Conservation (phyloP, 805 yeast genomes). For the Nakazawaea peltata region DNA sequence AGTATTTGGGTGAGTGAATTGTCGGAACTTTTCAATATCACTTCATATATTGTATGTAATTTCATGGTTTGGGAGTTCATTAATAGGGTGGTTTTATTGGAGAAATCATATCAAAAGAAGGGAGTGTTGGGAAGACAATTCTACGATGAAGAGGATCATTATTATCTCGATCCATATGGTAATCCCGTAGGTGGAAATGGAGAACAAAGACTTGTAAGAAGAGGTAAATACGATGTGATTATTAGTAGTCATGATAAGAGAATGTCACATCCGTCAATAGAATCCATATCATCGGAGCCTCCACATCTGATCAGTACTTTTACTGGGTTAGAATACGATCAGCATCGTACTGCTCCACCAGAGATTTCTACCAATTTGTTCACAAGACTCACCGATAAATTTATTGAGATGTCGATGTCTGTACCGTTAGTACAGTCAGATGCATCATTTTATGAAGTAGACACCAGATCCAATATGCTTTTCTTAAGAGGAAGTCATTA, state of each 20-base stretch:
- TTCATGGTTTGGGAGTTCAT: constrained; percentile 86
- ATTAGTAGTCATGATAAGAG: constrained; percentile 7
- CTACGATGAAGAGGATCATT: constrained; percentile 52
- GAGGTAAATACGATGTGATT: constrained; percentile 10
- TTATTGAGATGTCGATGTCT: constrained; percentile 2
- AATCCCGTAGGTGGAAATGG: constrained; percentile 12
- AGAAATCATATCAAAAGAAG: constrained; percentile 53
- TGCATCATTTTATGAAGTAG: neutral
- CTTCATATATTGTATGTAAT: constrained; percentile 63
- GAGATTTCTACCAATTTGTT: neutral
- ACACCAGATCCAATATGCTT: too few species aligned
- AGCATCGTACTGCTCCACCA: too few species aligned
- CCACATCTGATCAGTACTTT: too few species aligned
- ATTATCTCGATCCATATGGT: constrained; percentile 27
- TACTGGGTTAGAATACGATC: too few species aligned
- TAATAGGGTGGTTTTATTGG: constrained; percentile 50
- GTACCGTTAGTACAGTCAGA: constrained; percentile 1
- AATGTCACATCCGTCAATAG: too few species aligned
- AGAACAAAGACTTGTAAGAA: constrained; percentile 7
- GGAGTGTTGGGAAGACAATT: constrained; percentile 71
- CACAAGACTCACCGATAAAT: neutral
- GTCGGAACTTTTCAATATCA: constrained; percentile 66
- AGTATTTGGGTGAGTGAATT: constrained; percentile 68
- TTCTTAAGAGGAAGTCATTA: too few species aligned
- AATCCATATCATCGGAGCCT: too few species aligned